A percentile compares a stretch with the other conserved stretches of the same genome.
Conservation (phyloP, 257 asterid species). For the Solanum chilense region DNA sequence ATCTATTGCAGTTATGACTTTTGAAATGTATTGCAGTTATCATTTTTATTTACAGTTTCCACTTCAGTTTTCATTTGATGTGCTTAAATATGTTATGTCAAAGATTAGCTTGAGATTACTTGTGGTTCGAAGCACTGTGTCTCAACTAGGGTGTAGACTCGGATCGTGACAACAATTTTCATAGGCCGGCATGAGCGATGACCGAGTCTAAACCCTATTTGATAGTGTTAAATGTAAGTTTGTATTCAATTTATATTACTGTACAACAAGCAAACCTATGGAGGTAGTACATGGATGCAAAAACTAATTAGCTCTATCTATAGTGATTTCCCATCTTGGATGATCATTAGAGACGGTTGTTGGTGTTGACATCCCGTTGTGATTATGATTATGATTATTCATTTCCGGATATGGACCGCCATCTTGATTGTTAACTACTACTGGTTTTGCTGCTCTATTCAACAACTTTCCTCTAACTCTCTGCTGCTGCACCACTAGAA, state of each 20-base stretch:
- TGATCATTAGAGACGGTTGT: neutral
- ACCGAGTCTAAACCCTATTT: too few species aligned
- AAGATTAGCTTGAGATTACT: too few species aligned
- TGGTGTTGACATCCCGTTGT: neutral
- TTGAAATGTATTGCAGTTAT: too few species aligned
- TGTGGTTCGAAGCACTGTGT: too few species aligned
- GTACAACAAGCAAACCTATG: neutral
- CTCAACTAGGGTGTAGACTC: too few species aligned
- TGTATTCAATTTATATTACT: neutral
- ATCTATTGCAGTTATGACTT: too few species aligned
- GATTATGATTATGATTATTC: neutral
- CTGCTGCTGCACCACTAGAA: constrained; percentile 82
- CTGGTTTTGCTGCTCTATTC: constrained; percentile 24
- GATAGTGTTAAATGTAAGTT: neutral
- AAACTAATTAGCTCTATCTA: constrained; percentile 8
- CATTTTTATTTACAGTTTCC: too few species aligned
- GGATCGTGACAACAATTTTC: too few species aligned
- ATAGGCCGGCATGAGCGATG: too few species aligned
- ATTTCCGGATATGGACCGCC: neutral
- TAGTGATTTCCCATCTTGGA: constrained; percentile 14
- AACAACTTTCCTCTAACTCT: constrained; percentile 30
- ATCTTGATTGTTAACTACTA: constrained; percentile 26
- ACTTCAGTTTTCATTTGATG: too few species aligned
- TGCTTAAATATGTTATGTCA: too few species aligned
- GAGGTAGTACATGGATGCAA: neutral